Evolutionary conservation across 78 protist genomes (phyloP), one percentile per base, ranked within the genome.

Genomic region (Capsaspora owczarzaki): DNA sequence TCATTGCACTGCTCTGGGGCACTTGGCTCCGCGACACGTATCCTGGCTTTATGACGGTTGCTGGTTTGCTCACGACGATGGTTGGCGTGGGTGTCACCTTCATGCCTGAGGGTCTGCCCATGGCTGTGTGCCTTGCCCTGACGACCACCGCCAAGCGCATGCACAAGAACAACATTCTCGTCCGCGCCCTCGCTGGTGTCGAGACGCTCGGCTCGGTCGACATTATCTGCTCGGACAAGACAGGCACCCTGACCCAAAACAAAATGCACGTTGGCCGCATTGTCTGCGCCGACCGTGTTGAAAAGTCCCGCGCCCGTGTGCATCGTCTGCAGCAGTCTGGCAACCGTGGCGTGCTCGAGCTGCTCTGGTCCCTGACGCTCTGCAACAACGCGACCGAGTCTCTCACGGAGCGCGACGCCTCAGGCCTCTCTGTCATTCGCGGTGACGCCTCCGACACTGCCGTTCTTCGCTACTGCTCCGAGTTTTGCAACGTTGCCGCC

Each of bases 221-320:
- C 40, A 90, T 95, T 69, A 92, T 97, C 72, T 89, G 95, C 89
- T 87, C 93, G 20, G 98, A 97, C 83, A 97, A 97, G 91, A 97
- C 99, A 2, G 98, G 98, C 53, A 97, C 99, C 6, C 83, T 97
- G 29, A 97, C 99, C 51, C 92, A 89, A 70, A 94, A 94, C 44
- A 68, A 80, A 42, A 95, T 91, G 94, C 84, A 85, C 25, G 87
- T 87, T 19, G 44, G 75, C 56, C 70, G 86, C 46, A 12, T 89
- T 16, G 82, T 20, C 81, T 33, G 33, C 63, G 81, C 5, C 51
- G 51, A 46, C 51, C 5, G 51, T 5, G 51, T 12, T 12, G 51
- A 14, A 14, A 12, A 46, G 51, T 5, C 12, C 51, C 25, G 51
- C 51, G n/a, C 51, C 25, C 51, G 51, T 14, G 51, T 12, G 51